Conservation (phyloP, 176 grass and related monocot species). For the Carex parvula region DNA sequence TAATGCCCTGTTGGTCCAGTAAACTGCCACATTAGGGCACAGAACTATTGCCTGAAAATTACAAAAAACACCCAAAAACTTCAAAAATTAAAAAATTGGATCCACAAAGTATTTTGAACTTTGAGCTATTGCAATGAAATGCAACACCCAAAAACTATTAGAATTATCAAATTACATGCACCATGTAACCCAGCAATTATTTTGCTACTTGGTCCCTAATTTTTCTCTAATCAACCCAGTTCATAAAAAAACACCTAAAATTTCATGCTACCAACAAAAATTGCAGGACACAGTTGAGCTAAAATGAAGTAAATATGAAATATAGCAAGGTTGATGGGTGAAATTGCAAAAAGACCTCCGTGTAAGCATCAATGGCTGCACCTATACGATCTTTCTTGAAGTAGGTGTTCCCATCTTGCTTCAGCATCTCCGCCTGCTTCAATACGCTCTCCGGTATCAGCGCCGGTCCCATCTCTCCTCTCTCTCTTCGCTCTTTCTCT, state of each 20-base stretch:
- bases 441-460: slow-evolving; percentile 29
- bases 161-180: neutral
- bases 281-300: too few species aligned
- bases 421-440: slow-evolving; percentile 67
- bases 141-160: slow-evolving; percentile 18
- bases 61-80: slow-evolving; percentile 15
- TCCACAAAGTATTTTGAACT: neutral
- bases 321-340: neutral
- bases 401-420: slow-evolving; percentile 68
- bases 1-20: slow-evolving; percentile 77
- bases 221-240: neutral
- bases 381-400: slow-evolving; percentile 80
- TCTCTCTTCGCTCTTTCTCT: neutral
- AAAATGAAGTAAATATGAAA: neutral
- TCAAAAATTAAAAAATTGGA: neutral
- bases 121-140: slow-evolving; percentile 48
- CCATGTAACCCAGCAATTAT: neutral
- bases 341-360: slow-evolving; percentile 39
- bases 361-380: slow-evolving; percentile 93
- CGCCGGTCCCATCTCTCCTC: slow-evolving; percentile 48
- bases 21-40: slow-evolving; percentile 59
- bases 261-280: neutral
- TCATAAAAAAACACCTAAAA: neutral
- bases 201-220: neutral
- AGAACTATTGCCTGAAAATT: slow-evolving; percentile 70